phyloP scores from a whole-genome alignment of 441 rosid genomes.

The Lepidium campestre region DNA sequence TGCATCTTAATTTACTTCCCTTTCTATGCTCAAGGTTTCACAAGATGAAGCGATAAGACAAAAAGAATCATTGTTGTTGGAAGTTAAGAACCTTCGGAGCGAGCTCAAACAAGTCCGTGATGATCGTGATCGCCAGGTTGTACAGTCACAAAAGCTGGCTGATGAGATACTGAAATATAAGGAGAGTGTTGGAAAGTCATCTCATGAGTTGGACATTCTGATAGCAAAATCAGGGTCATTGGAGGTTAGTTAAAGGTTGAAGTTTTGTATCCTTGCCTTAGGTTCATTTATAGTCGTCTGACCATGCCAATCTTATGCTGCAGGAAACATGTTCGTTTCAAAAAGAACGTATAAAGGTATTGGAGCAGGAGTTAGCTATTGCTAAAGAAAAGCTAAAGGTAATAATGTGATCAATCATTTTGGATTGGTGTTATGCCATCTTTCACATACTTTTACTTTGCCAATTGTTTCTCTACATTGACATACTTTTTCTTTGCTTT shows the following conservation, averaged over 20 bases:
- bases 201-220: conserved; percentile 59
- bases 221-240: conserved; percentile 53
- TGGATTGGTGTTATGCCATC: background rate
- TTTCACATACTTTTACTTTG: conserved; percentile 5
- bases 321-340: conserved; percentile 87
- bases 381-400: conserved; percentile 90
- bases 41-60: conserved; percentile 71
- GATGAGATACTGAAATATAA: conserved; percentile 54
- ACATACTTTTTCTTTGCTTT: background rate
- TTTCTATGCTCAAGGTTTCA: conserved; percentile 41
- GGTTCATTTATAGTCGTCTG: background rate
- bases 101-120: conserved; percentile 83
- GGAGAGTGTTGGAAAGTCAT: conserved; percentile 78
- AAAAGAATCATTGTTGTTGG: conserved; percentile 59
- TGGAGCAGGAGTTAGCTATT: conserved; percentile 61
- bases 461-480: background rate
- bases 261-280: background rate
- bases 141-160: conserved; percentile 50
- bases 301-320: conserved; percentile 5
- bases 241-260: conserved; percentile 51
- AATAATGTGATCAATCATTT: background rate
- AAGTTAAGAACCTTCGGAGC: conserved; percentile 66
- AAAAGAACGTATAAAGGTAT: conserved; percentile 53
- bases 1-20: background rate
- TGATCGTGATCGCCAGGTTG: conserved; percentile 77